Evolutionary conservation across 179 eudicot species (phyloP), one percentile per base, ranked within the genome.

Genomic region (Amaranthus tricolor): DNA sequence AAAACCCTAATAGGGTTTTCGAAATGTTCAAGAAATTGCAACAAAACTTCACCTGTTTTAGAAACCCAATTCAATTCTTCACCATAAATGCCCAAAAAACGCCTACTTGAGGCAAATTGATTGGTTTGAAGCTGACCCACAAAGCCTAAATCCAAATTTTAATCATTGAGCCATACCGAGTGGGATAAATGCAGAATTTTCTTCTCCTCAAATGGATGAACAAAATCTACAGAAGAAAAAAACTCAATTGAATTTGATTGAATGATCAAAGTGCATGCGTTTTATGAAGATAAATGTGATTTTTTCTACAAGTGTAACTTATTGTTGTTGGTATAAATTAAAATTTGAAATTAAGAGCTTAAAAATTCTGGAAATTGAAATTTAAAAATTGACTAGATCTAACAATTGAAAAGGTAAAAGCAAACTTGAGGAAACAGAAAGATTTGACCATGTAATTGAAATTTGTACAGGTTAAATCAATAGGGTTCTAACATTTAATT

Each of bases 311-410:
- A 24, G 17, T 63, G 40, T 9, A 6, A 73, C 10, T 21, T 54
- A 54, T 31, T n/a, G 54, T 45, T 43, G 48, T 51, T 12, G 9
- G 40, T 50, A 52, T 14, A 67, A 61, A 44, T 53, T 44, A 50
- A 50, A 66, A 68, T n/a, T 68, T 31, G 63, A 24, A 62, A 66
- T 10, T 57, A 31, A 31, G 40, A 31, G 40, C 40, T 31, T 31
- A 31, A 31, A 31, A 31, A 31, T 31, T 31, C 40, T n/a, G 50
- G 74, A 73, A 60, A 47, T 13, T 49, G 63, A 56, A 10, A 16
- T 51, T 62, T 68, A 47, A 74, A 68, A 43, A 55, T 71, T 76
- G 83, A 80, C 75, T 57, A 68, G 67, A 77, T 80, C 83, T 77
- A 80, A 66, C 68, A 66, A 76, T 40, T 12, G 52, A 19, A 73